Evolutionary conservation across 352 stramenopile genomes (phyloP).

Genomic region (Peronospora belbahrii): DNA sequence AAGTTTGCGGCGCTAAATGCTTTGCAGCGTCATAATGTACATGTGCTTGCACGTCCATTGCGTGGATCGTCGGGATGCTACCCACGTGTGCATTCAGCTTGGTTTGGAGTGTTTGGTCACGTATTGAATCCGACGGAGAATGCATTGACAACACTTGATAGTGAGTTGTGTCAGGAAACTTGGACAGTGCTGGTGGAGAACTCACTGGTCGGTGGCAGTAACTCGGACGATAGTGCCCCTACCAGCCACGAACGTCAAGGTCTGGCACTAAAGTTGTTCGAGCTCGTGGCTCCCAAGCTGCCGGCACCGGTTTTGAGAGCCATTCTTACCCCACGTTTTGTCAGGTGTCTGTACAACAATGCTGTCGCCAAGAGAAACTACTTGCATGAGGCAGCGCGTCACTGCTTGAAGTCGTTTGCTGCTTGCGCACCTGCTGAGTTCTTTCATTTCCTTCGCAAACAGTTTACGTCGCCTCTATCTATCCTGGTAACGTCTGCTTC

Average conservation of each 20-base stretch:
- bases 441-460: slow-evolving; percentile 61
- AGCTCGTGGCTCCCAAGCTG: slow-evolving; percentile 52
- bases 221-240: slow-evolving; percentile 12
- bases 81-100: slow-evolving; percentile 71
- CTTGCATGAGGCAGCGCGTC: slow-evolving; percentile 65
- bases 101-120: slow-evolving; percentile 70
- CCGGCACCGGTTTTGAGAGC: slow-evolving; percentile 40
- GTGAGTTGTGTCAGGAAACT: slow-evolving; percentile 63
- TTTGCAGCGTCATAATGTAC: slow-evolving; percentile 52
- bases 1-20: slow-evolving; percentile 37
- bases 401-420: slow-evolving; percentile 59
- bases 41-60: slow-evolving; percentile 53
- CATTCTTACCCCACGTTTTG: slow-evolving; percentile 66
- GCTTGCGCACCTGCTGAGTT: slow-evolving; percentile 45
- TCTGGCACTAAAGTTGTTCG: slow-evolving; percentile 78
- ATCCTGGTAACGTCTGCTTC: slow-evolving; percentile 39
- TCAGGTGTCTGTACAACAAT: slow-evolving; percentile 83
- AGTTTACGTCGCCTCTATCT: slow-evolving; percentile 55
- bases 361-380: slow-evolving; percentile 74
- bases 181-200: slow-evolving; percentile 83
- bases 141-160: slow-evolving; percentile 36
- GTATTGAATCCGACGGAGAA: slow-evolving; percentile 43
- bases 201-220: slow-evolving; percentile 38
- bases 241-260: slow-evolving; percentile 74
- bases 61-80: slow-evolving; percentile 62